These are phyloP conservation scores for Phytophthora tubulina DNA, from an alignment of 352 stramenopile species.

Conservation along the genomic window DNA sequence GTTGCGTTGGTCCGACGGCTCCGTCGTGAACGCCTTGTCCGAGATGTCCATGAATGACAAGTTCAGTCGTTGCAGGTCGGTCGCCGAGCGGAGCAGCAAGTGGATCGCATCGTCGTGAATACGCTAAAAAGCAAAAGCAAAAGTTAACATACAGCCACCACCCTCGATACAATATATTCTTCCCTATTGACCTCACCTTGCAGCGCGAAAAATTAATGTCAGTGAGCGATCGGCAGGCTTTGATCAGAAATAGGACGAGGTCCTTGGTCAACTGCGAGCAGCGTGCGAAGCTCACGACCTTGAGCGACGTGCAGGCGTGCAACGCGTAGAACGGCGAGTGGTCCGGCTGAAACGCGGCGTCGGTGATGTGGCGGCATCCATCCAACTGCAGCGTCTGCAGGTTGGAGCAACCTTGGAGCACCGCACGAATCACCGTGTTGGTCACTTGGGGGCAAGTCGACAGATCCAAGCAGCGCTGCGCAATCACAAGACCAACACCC, in stretches of 20 bases:
- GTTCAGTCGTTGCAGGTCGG: conserved; percentile 71
- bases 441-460: conserved; percentile 90
- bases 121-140: conserved; percentile 37
- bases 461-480: conserved; percentile 82
- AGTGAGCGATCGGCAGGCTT: conserved; percentile 77
- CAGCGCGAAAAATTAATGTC: conserved; percentile 87
- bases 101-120: conserved; percentile 84
- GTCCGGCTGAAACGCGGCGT: conserved; percentile 88
- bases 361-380: conserved; percentile 88
- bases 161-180: background rate
- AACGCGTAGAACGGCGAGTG: conserved; percentile 78
- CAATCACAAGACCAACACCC: background rate
- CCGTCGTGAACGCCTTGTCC: conserved; percentile 70
- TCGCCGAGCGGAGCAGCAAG: conserved; percentile 67
- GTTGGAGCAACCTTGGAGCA: conserved; percentile 80
- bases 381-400: conserved; percentile 86
- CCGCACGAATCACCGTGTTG: conserved; percentile 84
- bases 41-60: conserved; percentile 89
- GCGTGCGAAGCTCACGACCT: conserved; percentile 80
- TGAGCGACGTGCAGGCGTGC: conserved; percentile 78
- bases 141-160: conserved; percentile 21
- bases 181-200: conserved; percentile 53
- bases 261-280: conserved; percentile 86
- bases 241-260: conserved; percentile 82
- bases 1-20: conserved; percentile 50